Base-by-base conservation (phyloP, 352 stramenopile species). In the Phytophthora fragariae region DNA sequence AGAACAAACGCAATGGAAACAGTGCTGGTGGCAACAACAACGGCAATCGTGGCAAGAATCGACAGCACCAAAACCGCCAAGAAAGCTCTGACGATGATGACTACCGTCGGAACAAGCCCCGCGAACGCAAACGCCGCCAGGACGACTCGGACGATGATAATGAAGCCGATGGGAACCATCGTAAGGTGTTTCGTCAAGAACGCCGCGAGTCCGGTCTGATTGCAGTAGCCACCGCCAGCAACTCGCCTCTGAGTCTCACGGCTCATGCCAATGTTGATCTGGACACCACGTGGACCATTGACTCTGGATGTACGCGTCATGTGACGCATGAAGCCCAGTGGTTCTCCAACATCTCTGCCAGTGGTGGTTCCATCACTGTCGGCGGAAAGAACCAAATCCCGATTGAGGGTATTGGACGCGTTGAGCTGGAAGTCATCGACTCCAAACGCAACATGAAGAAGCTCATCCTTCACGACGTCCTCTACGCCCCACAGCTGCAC, bases 361-460 rank as follows among this genome's bases (percentile, higher is more conserved):
- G 29, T 58, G 57, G 24, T 52, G 68, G 54, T 9, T 64, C 46
- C 1, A 74, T 74, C 41, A 74, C 70, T 1, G 59, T 74, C 27
- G 65, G 65, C 1, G 46, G 65, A 7, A 74, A 74, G 15, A 31
- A 31, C 0, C 27, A 31, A 5, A 31, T 31, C 2, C 27, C 27
- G 2, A 31, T 31, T 31, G 27, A 70, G 61, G 63, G 63, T 2
- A 74, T 53, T 63, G 64, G 68, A 19, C 53, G 65, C 3, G 56
- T 76, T 54, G 37, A 68, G 4, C 35, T 76, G 52, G 17, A 49
- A 56, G 68, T 74, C 61, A 59, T 14, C 7, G 59, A 65, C 68
- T 74, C 64, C 37, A 77, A 77, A 58, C 56, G 54, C 14, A 69
- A 55, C 8, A 9, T 3, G 39, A 62, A 56, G 33, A 71, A n/a